Evolutionary conservation across 2,329 filamentous ascomycete species (phyloP).

Genomic region (Neurospora sp.): DNA sequence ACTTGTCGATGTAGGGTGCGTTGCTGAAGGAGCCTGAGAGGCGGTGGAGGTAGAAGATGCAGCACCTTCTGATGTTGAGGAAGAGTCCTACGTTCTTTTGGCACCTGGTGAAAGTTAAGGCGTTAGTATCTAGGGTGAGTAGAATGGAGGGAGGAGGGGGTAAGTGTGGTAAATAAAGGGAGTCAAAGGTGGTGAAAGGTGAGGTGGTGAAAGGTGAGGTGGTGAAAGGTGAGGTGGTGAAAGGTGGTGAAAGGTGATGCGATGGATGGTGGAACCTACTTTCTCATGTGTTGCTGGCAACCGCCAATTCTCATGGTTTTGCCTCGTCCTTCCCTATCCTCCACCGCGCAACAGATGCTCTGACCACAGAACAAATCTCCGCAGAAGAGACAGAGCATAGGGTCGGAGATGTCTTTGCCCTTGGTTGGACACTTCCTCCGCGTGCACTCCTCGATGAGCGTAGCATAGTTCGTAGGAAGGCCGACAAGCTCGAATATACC

Average conservation of each 20-base stretch:
- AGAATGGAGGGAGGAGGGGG: slow-evolving; percentile 1
- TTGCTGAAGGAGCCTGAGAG: slow-evolving; percentile 72
- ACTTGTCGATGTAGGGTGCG: slow-evolving; percentile 90
- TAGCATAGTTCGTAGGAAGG: slow-evolving; percentile 83
- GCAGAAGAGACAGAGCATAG: slow-evolving; percentile 86
- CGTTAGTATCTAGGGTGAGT: slow-evolving; percentile 15
- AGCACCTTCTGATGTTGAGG: slow-evolving; percentile 94
- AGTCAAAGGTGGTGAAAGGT: not conserved
- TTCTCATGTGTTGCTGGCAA: slow-evolving; percentile 80
- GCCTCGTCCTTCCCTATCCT: slow-evolving; percentile 35
- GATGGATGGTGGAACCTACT: slow-evolving; percentile 42
- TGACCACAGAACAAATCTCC: slow-evolving; percentile 96
- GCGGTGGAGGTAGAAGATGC: slow-evolving; percentile 76
- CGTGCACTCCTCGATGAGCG: slow-evolving; percentile 84
- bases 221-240: not conserved
- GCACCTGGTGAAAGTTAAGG: slow-evolving; percentile 45
- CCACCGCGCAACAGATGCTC: slow-evolving; percentile 76
- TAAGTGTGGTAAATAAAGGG: not conserved
- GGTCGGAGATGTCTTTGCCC: slow-evolving; percentile 83
- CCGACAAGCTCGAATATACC: slow-evolving; percentile 91
- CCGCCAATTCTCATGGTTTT: slow-evolving; percentile 54
- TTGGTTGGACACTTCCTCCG: slow-evolving; percentile 76
- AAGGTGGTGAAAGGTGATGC: no score
- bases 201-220: not conserved
- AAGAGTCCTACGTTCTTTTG: slow-evolving; percentile 86